Evolutionary conservation across 2,329 filamentous ascomycete species (phyloP).

Genomic region (Sporothrix brasiliensis): DNA sequence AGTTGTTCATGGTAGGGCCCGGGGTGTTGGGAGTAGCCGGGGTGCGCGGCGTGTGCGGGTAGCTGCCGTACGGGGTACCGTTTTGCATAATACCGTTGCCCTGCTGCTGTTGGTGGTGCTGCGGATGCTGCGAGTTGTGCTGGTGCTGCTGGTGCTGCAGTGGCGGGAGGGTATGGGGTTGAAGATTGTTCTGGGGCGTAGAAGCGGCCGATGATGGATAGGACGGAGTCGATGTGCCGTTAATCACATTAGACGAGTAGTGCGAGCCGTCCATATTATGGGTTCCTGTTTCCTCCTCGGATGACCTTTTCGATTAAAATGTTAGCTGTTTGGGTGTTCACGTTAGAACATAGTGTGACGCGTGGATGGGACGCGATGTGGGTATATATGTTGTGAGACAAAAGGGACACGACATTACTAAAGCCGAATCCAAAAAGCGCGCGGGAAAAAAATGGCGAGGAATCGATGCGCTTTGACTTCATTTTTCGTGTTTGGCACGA

Average conservation of each 20-base stretch:
- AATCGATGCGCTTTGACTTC: background rate
- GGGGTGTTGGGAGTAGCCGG: slow-evolving; percentile 66
- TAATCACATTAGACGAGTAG: slow-evolving; percentile 42
- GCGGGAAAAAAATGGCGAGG: background rate
- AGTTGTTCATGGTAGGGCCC: slow-evolving; percentile 58
- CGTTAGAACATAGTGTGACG: slow-evolving; percentile 12
- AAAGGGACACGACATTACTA: background rate
- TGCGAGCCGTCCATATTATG: slow-evolving; percentile 41
- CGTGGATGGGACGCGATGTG: slow-evolving; percentile 10
- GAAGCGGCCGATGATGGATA: slow-evolving; percentile 40
- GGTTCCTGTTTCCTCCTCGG: slow-evolving; percentile 33
- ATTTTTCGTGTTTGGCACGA: background rate
- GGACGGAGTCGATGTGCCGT: slow-evolving; percentile 40
- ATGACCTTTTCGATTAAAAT: slow-evolving; percentile 3
- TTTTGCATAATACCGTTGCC: slow-evolving; percentile 54
- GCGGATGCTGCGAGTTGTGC: slow-evolving; percentile 35
- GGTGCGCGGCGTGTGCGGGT: slow-evolving; percentile 64
- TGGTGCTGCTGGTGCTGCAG: slow-evolving; percentile 49
- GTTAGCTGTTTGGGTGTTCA: slow-evolving; percentile 19
- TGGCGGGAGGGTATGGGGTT: slow-evolving; percentile 41
- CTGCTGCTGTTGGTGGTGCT: slow-evolving; percentile 32
- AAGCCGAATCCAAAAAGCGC: background rate
- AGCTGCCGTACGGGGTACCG: slow-evolving; percentile 56
- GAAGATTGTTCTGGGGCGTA: slow-evolving; percentile 38
- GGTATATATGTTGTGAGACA: background rate